phyloP scores from a whole-genome alignment of 176 grass and related monocot genomes.

The Carex pumila region DNA sequence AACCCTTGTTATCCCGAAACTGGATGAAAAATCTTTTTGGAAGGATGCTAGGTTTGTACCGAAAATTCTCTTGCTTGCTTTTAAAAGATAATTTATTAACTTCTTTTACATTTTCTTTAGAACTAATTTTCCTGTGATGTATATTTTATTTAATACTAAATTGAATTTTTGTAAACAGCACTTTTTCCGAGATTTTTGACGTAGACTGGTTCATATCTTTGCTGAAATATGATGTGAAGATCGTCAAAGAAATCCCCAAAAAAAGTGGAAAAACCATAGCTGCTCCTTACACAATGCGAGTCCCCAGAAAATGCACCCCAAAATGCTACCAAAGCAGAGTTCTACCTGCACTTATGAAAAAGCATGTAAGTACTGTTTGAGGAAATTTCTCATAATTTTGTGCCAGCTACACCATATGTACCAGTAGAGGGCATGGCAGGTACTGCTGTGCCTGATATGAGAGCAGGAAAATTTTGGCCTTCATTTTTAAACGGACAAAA shows the following conservation, averaged over 20 bases:
- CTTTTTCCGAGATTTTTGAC: conserved; percentile 84
- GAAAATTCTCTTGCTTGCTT: not conserved
- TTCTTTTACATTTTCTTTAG: not conserved
- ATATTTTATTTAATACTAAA: not conserved
- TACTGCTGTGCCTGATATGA: not conserved
- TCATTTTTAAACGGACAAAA: not conserved
- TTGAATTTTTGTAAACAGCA: conserved; percentile 32
- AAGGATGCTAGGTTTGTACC: conserved; percentile 61
- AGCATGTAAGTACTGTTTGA: conserved; percentile 49
- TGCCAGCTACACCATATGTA: not conserved
- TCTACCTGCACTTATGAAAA: conserved; percentile 74
- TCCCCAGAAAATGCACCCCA: conserved; percentile 83
- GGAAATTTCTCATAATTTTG: not conserved
- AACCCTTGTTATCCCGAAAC: conserved; percentile 76
- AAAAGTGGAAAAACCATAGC: conserved; percentile 38
- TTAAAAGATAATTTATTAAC: not conserved
- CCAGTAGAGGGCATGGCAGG: not conserved
- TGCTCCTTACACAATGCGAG: conserved; percentile 74
- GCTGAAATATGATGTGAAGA: conserved; percentile 72
- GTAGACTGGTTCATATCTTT: conserved; percentile 81
- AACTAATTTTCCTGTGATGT: not conserved
- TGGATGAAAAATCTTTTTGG: conserved; percentile 96
- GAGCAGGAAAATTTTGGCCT: not conserved
- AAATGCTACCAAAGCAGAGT: conserved; percentile 84
- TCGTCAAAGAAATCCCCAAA: conserved; percentile 60